Evolutionary conservation across 164 flowering plant genomes (phyloP), one percentile per base, ranked within the genome.

Genomic region (Dillenia suffruticosa): DNA sequence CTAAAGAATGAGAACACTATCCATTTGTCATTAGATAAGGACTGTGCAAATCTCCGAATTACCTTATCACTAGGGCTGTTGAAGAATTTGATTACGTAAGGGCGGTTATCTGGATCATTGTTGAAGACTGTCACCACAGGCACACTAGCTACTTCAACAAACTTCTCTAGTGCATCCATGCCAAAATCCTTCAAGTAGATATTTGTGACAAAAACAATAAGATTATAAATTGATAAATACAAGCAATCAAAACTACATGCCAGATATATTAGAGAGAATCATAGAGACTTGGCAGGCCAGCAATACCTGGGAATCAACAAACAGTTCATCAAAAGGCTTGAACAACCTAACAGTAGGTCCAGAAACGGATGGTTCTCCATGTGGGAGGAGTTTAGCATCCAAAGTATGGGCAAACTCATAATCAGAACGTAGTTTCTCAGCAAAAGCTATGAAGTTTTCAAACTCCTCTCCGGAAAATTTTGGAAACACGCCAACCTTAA

Each of bases 261-360:
- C 6, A 60, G 9, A 2, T 43, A 14, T 3, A 51, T 12, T 11
- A 57, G 9, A 32, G 40, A 32, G 40, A 32, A 32, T n/a, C 44
- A 44, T 45, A 43, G 49, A 65, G n/a, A 45, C 16, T 19, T 19
- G 6, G 40, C 40, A 5, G 40, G 7, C 49, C 54, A 8, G 19
- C n/a, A 59, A 15, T 76, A 93, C 98, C 97, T 87, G 65, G 54
- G 60, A 83, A 76, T 93, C 98, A 56, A 86, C 91, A 65, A 80
- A 72, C 44, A 82, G 86, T 68, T 93, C 98, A 81, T 93, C 98
- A 78, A 90, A 93, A 57, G 97, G 97, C 79, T 93, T 93, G 66
- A 91, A 79, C 64, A 93, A 65, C 73, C 98, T 82, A 67, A 93
- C 70, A 2, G 71, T 48, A 22, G 98, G 93, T 8, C 79, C 84